Evolutionary conservation across 306 rosid species (phyloP), one percentile per base, ranked within the genome.

Genomic region (Cucumis hystrix): DNA sequence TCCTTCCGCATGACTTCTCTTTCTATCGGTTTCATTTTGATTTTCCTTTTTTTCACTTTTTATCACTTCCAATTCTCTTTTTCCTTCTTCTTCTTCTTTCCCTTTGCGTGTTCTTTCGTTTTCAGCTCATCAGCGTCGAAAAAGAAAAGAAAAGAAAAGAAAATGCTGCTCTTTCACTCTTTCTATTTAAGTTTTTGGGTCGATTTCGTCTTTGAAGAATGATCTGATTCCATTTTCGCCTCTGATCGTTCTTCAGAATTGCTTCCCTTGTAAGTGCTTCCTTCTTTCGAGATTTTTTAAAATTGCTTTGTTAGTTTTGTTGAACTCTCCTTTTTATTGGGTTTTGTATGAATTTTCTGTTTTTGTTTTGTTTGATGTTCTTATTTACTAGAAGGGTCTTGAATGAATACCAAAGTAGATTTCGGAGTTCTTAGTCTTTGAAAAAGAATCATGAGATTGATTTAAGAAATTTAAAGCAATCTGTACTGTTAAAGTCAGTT

Each of bases 21-120:
- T 79, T 68, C 45, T 56, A 75, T 82, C 84, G 83, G 84, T 83
- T 70, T 18, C 0, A 64, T 85, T 72, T 74, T 2, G 70, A 14
- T 49, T 17, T 20, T 23, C 10, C 49, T 43, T 8, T 43, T 52
- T 20, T 51, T 13, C 15, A 35, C 4, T 81, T 69, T 82, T 76
- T 64, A 18, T 57, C 71, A 81, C 3, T 79, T 69, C 49, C 4
- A 20, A 74, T 23, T n/a, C 18, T 11, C 45, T 74, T 13, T 58
- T 77, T 72, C 30, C 30, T 28, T 75, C 8, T 37, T 18, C 37
- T 33, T 75, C 8, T 37, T 18, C 63, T 40, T 39, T 10, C 14
- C 59, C 59, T 6, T 35, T 56, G n/a, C 74, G 58, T 69, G 45
- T 15, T 37, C n/a, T 55, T 72, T 77, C 40, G 21, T 65, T 62